Evolutionary conservation across 2,329 filamentous ascomycete species (phyloP).

Genomic region (Leptographium radiaticola): DNA sequence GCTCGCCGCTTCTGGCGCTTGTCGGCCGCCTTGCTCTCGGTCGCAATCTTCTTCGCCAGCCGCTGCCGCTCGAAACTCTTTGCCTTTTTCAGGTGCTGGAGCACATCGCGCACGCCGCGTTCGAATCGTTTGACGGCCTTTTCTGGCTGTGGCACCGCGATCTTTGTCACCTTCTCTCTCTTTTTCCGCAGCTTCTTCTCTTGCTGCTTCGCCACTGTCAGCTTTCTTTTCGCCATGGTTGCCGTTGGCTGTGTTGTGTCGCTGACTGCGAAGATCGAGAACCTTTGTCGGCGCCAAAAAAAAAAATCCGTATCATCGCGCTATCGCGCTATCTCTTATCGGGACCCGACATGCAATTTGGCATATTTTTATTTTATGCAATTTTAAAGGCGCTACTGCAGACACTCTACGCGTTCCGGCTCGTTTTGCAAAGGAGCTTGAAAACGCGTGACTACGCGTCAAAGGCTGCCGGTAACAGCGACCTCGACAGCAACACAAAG

Average conservation of each 20-base stretch:
- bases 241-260: not conserved
- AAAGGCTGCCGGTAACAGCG: too few species aligned
- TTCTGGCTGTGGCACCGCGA: conserved; percentile 5
- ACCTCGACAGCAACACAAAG: too few species aligned
- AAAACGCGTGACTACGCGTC: conserved; percentile 2
- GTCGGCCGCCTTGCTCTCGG: conserved; percentile 20
- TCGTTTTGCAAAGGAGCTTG: not conserved
- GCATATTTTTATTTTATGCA: not conserved
- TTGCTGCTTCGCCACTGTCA: not conserved
- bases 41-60: conserved; percentile 45
- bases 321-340: conserved; percentile 2
- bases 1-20: not conserved
- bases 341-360: not conserved
- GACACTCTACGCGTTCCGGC: conserved; percentile 11
- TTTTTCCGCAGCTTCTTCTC: not conserved
- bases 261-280: not conserved
- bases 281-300: not conserved
- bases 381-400: conserved; percentile 6
- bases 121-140: conserved; percentile 8
- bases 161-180: conserved; percentile 1
- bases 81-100: conserved; percentile 55
- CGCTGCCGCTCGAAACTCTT: conserved; percentile 72
- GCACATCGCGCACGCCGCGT: conserved; percentile 32
- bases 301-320: not conserved
- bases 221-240: conserved; percentile 2